Percentiles rank a stretch among this genome's conserved stretches.
Conservation (phyloP, 768 basidiomycete species). For the Rhizopogon vinicolor region DNA sequence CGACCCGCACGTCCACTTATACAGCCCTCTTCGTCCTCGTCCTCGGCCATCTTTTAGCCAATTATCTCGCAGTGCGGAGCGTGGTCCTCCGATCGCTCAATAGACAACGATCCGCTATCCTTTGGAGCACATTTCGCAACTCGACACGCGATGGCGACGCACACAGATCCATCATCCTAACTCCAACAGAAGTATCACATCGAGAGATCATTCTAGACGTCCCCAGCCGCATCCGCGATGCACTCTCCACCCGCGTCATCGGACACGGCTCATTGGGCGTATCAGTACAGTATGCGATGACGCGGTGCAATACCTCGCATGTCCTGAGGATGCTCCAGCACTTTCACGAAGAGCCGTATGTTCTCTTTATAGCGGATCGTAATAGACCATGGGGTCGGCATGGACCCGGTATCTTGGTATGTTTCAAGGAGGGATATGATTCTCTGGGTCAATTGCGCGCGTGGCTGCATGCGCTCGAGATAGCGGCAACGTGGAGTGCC, state of each 20-base stretch:
- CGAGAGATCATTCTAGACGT: conserved; percentile 41
- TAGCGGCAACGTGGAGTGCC: conserved; percentile 5
- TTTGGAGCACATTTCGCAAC: conserved; percentile 35
- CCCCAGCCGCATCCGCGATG: conserved; percentile 36
- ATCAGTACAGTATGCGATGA: conserved; percentile 28
- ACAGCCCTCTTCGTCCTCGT: conserved; percentile 46
- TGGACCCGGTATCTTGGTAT: conserved; percentile 31
- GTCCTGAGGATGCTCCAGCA: conserved; percentile 29
- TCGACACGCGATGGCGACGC: conserved; percentile 8
- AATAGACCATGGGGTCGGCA: neutral
- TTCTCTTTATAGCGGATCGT: conserved; percentile 42
- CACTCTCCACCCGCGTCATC: conserved; percentile 25
- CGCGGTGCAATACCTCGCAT: conserved; percentile 9
- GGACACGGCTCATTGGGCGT: conserved; percentile 51
- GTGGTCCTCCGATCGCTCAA: conserved; percentile 56
- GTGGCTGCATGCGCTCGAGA: conserved; percentile 36
- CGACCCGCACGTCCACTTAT: conserved; percentile 45
- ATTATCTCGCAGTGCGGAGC: conserved; percentile 57
- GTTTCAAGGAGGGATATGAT: conserved; percentile 47
- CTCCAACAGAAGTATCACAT: conserved; percentile 35
- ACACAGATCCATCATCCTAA: conserved; percentile 10
- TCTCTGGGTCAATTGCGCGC: conserved; percentile 49
- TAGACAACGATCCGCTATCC: conserved; percentile 49
- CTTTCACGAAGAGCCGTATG: conserved; percentile 43
- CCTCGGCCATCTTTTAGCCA: conserved; percentile 48